Evolutionary conservation across 2,329 filamentous ascomycete species (phyloP).

Genomic region (Gremmenia infestans): DNA sequence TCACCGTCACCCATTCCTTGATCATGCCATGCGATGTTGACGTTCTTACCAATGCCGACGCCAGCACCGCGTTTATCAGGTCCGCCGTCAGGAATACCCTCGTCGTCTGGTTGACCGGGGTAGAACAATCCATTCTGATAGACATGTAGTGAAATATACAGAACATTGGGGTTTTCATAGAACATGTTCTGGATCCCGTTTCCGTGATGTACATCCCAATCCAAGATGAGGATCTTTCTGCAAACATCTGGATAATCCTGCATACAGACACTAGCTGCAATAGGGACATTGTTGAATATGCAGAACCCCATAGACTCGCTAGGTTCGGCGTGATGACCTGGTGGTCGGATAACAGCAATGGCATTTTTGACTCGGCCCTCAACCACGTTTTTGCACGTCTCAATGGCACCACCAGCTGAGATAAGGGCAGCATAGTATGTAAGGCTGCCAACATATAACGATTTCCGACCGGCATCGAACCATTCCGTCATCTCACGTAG

Average conservation of each 20-base stretch:
- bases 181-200: conserved; percentile 97
- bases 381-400: conserved; percentile 90
- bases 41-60: conserved; percentile 53
- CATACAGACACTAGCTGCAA: conserved; percentile 86
- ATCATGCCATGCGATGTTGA: conserved; percentile 63
- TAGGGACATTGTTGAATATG: conserved; percentile 95
- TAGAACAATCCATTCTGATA: conserved; percentile 83
- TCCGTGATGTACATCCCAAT: conserved; percentile 80
- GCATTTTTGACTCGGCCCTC: conserved; percentile 83
- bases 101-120: conserved; percentile 60
- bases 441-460: conserved; percentile 76
- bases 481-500: conserved; percentile 61
- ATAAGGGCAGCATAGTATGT: conserved; percentile 77
- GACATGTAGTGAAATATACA: conserved; percentile 94
- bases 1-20: conserved; percentile 92
- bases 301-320: conserved; percentile 89
- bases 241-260: conserved; percentile 72
- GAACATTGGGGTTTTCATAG: conserved; percentile 87
- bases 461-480: conserved; percentile 63
- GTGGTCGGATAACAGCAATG: conserved; percentile 90
- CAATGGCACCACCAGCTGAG: conserved; percentile 88
- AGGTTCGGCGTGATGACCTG: conserved; percentile 90
- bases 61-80: conserved; percentile 55
- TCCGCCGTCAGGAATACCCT: conserved; percentile 56
- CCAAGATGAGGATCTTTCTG: conserved; percentile 85